Evolutionary conservation across 2,329 filamentous ascomycete genomes (phyloP).

Genomic region (Pleomassaria siparia): DNA sequence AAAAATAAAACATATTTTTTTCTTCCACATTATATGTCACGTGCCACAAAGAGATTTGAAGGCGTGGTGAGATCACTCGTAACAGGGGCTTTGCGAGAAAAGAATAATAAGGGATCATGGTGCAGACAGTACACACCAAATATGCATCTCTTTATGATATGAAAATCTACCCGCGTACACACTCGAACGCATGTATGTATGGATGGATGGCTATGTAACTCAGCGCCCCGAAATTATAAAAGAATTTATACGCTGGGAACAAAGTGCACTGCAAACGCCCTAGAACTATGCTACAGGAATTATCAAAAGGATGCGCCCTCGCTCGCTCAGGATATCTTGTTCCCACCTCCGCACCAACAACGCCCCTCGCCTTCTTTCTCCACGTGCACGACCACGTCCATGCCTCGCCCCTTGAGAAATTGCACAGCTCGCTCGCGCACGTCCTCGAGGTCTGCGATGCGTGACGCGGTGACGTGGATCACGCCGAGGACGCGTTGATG

Average conservation of each 20-base stretch:
- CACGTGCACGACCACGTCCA: constrained; percentile 85
- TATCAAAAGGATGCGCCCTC: too few relatives aligned
- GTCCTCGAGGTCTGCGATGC: constrained; percentile 75
- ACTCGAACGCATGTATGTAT: background rate
- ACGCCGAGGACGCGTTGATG: constrained; percentile 69
- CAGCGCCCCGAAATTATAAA: too few relatives aligned
- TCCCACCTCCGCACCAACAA: constrained; percentile 63
- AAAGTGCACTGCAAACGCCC: too few relatives aligned
- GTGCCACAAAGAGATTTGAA: too few relatives aligned
- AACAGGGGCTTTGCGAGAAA: too few relatives aligned
- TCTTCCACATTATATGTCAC: too few relatives aligned
- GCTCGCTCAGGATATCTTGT: constrained; percentile 17
- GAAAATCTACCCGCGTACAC: background rate
- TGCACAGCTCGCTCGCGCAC: constrained; percentile 74
- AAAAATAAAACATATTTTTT: too few relatives aligned
- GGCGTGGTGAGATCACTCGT: too few relatives aligned
- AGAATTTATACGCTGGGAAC: too few relatives aligned
- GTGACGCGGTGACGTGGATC: constrained; percentile 79
- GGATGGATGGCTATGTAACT: too few relatives aligned
- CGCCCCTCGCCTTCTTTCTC: constrained; percentile 76
- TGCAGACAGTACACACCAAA: background rate
- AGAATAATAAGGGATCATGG: too few relatives aligned
- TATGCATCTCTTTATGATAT: background rate
- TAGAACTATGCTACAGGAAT: background rate
- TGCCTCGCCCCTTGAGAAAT: constrained; percentile 69